Evolutionary conservation across 2,329 filamentous ascomycete genomes (phyloP), one percentile per base, ranked within the genome.

Genomic region (Penicillium italicum): DNA sequence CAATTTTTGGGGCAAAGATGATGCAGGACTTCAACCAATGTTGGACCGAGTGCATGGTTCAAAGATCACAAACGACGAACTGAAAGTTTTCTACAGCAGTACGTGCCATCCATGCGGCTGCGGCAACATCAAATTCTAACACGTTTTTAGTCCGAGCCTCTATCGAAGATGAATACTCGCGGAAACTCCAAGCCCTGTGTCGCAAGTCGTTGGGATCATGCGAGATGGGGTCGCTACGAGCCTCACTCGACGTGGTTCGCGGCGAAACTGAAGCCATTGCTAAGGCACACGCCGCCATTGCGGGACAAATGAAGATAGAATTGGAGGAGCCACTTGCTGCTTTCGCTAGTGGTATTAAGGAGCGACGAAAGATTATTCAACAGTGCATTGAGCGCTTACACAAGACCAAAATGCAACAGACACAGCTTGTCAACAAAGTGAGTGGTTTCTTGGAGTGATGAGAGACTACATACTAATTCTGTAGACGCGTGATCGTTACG

Each of bases 1-100:
- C 79, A 99, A 99, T 74, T 99, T 99, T 76, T 99, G 94, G 94
- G 94, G 94, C 62, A 97, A 96, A 80, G 93, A 97, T 74, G 94
- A 99, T 80, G 94, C 93, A 49, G 95, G 94, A 72, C 92, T 99
- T 69, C 82, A 82, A 43, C 95, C 94, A 56, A 84, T 99, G 69
- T 82, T 99, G 30, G 90, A 93, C 73, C 93, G 94, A 69, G 96
- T 99, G 91, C 88, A 91, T 70, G 88, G 87, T 74, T 91, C 94
- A 46, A 99, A 99, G 80, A 85, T 89, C 68, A 97, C 94, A 26
- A 92, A 88, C 72, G 95, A 99, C 75, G 94, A 99, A 76, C 76
- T 99, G 48, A 93, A 90, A 71, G 80, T 87, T 10, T 99, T 99
- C 77, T 99, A 99, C 74, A 85, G 81, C 60, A 83, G 90, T 92